These are phyloP conservation scores for Lichtheimia ramosa DNA, from an alignment of 371 early-diverging fungal genomes.

Conservation along the genomic window DNA sequence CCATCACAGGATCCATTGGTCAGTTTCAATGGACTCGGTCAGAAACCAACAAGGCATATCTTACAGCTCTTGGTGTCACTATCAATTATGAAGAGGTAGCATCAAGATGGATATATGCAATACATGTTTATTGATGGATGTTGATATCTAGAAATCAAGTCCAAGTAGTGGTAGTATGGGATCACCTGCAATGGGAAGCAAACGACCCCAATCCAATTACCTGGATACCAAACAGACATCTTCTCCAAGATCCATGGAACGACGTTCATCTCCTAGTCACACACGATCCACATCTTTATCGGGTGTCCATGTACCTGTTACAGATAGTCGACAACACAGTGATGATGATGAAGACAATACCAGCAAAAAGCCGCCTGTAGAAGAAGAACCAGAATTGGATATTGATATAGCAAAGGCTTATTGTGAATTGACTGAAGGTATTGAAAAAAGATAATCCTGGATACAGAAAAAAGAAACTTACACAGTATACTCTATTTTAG, in stretches of 20 bases:
- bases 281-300: constrained; percentile 16
- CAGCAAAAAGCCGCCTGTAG: constrained; percentile 20
- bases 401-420: constrained; percentile 55
- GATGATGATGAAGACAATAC: not conserved
- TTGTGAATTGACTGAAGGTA: constrained; percentile 54
- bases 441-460: too few relatives aligned
- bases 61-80: constrained; percentile 47
- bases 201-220: constrained; percentile 24
- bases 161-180: not conserved
- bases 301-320: constrained; percentile 6
- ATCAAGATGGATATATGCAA: too few relatives aligned
- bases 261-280: constrained; percentile 9
- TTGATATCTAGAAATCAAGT: constrained; percentile 8
- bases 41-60: constrained; percentile 46
- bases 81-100: constrained; percentile 36
- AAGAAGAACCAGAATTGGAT: constrained; percentile 48
- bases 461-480: not conserved
- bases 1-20: constrained; percentile 49
- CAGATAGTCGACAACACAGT: not conserved
- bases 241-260: constrained; percentile 11
- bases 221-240: constrained; percentile 4
- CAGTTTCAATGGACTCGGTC: constrained; percentile 57
- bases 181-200: constrained; percentile 5
- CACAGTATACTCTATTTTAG: constrained; percentile 18
- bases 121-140: not conserved